phyloP scores from a whole-genome alignment of 257 asterid genomes.

The Solanum boliviense region DNA sequence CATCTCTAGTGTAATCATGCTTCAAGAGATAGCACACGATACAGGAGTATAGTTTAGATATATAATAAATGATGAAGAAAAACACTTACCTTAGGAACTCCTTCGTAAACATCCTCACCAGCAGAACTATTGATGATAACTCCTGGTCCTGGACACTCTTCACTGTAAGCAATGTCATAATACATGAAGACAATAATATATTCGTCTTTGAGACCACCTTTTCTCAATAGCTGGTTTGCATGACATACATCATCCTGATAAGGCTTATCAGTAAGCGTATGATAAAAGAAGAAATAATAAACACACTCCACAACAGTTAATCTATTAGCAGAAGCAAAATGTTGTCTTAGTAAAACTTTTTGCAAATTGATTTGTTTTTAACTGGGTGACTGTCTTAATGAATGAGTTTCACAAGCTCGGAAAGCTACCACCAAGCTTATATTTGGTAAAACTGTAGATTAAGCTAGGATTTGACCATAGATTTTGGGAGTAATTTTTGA shows the following conservation, averaged over 20 bases:
- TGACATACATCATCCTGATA: conserved; percentile 82
- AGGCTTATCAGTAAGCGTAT: neutral
- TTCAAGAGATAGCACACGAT: conserved; percentile 20
- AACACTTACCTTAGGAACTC: neutral
- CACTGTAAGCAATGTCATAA: conserved; percentile 67
- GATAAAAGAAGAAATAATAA: neutral
- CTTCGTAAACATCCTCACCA: conserved; percentile 32
- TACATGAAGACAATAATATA: conserved; percentile 77
- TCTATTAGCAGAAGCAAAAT: too few species aligned
- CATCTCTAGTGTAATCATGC: conserved; percentile 77
- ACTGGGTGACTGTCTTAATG: too few species aligned
- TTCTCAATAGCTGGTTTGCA: conserved; percentile 74
- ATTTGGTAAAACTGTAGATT: too few species aligned
- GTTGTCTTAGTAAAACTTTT: too few species aligned
- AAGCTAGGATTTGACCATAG: too few species aligned
- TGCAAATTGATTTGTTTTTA: too few species aligned
- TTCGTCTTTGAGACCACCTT: conserved; percentile 84
- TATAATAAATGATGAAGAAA: neutral
- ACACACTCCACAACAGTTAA: neutral
- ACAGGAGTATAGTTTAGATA: neutral
- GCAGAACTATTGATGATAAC: conserved; percentile 74
- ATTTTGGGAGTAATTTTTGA: too few species aligned
- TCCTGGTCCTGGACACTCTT: conserved; percentile 81
- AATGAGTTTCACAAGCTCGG: too few species aligned
- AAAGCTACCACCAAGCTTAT: too few species aligned